A percentile compares a stretch with the other conserved stretches of the same genome.
Evolutionary conservation across 2,329 filamentous ascomycete species (phyloP).

Genomic region (Botrytis porri): DNA sequence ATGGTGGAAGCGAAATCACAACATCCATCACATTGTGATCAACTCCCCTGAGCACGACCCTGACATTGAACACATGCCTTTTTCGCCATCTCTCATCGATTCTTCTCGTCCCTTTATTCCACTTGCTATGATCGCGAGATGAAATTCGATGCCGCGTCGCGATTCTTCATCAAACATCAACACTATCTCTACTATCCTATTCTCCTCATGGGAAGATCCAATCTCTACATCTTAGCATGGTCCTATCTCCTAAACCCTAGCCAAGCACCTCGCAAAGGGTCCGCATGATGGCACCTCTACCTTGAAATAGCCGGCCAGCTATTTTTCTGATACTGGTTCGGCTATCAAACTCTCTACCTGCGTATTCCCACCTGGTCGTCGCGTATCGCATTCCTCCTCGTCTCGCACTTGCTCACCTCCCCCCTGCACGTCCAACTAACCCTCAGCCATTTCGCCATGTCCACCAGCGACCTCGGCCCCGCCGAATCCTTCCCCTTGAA

Average conservation of each 20-base stretch:
- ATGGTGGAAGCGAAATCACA: slow-evolving; percentile 97
- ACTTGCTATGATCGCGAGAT: slow-evolving; percentile 82
- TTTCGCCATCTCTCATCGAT: slow-evolving; percentile 83
- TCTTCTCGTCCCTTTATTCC: slow-evolving; percentile 70
- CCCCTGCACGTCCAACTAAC: slow-evolving; percentile 87
- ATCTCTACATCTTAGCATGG: slow-evolving; percentile 81
- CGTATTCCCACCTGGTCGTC: slow-evolving; percentile 65
- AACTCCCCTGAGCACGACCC: slow-evolving; percentile 95
- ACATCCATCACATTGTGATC: slow-evolving; percentile 94
- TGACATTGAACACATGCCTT: slow-evolving; percentile 91
- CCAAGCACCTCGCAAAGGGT: slow-evolving; percentile 68
- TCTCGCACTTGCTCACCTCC: slow-evolving; percentile 77
- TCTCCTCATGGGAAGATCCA: slow-evolving; percentile 79
- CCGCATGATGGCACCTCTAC: slow-evolving; percentile 79
- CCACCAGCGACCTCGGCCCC: slow-evolving; percentile 77
- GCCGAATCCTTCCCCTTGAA: slow-evolving; percentile 84
- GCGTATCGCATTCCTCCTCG: slow-evolving; percentile 72
- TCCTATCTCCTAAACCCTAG: slow-evolving; percentile 64
- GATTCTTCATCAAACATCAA: slow-evolving; percentile 68
- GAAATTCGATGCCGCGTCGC: slow-evolving; percentile 70
- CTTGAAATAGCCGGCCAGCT: slow-evolving; percentile 71
- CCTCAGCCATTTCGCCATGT: slow-evolving; percentile 93
- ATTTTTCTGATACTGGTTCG: slow-evolving; percentile 86
- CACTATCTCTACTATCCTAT: slow-evolving; percentile 81
- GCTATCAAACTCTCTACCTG: slow-evolving; percentile 72